Evolutionary conservation across 2,329 filamentous ascomycete species (phyloP), one percentile per base, ranked within the genome.

Genomic region (Ophiostoma himal-ulmi): DNA sequence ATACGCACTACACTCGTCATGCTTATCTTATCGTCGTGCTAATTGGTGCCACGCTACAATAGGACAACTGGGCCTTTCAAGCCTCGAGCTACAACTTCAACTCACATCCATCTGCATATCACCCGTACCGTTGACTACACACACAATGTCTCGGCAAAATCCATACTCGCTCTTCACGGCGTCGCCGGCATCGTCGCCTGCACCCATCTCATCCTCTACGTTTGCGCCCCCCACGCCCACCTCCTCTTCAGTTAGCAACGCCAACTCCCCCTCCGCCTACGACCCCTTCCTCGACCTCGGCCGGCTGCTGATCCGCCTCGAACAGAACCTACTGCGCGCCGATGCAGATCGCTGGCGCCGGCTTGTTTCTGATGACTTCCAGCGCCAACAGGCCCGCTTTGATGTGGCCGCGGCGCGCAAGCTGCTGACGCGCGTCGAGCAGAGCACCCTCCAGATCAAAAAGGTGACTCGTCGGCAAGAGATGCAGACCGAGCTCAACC

Each of bases 331-430:
- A 69, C 82, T 92, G 52, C 85, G 86, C 70, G 83, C 87, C 39
- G 85, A 88, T 72, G 82, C 85, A 70, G 86, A 89, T 69, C 83
- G 85, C 68, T 86, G 88, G 77, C 81, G 79, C 65, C 80, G 85
- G 67, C 79, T 91, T 66, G 82, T 86, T 70, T 81, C 82, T 39
- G 91, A 86, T 74, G 87, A 86, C 75, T 89, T 88, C 76, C 90
- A 92, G 80, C 84, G 91, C 72, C 83, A 84, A 73, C 87, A 85
- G 75, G 82, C 84, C 39, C 71, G 70, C 54, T 75, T 91, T 87
- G 94, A 93, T 75, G 82, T 94, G 72, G 86, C 91, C 74, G 87
- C 91, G 77, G 91, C 91, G 26, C 87, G 88, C 57, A 84, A 83
- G 0, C 83, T 91, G 39, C 86, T 94, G 70, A 85, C 89, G 26